A percentile compares a stretch with the other conserved stretches of the same genome.
Conservation (phyloP, 306 rosid genomes). For the Abrus precatorius region DNA sequence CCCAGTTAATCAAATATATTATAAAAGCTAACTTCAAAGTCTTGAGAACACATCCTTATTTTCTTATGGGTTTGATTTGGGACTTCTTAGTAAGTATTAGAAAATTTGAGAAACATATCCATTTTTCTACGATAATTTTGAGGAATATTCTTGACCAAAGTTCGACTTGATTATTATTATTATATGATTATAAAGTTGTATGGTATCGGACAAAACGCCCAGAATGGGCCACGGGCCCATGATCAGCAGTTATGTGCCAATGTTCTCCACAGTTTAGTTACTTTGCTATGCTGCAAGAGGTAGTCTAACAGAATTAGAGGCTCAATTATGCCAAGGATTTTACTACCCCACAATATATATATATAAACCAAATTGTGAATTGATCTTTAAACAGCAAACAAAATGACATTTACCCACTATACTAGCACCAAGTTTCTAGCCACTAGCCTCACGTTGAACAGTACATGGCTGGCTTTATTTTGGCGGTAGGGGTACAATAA, state of each 20-base stretch:
- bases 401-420: conserved; percentile 25
- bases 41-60: not conserved
- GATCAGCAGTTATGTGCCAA: not conserved
- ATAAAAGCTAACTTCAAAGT: too few relatives aligned
- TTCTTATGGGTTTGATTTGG: not conserved
- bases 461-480: conserved; percentile 40
- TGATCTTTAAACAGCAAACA: not conserved
- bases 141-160: conserved; percentile 18
- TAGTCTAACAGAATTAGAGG: not conserved
- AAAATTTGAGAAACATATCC: conserved; percentile 35
- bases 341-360: not conserved
- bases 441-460: not conserved
- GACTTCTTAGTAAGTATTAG: not conserved
- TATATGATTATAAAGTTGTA: conserved; percentile 44
- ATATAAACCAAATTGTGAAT: not conserved
- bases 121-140: not conserved
- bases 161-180: conserved; percentile 8
- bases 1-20: too few relatives aligned
- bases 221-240: too few relatives aligned
- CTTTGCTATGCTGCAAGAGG: not conserved
- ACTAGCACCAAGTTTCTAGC: conserved; percentile 37
- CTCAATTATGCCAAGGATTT: conserved; percentile 9
- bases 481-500: conserved; percentile 47
- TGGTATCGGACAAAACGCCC: not conserved
- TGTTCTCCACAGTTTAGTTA: not conserved